Conservation (phyloP, 208 protist species). For the Phytomonas francai region DNA sequence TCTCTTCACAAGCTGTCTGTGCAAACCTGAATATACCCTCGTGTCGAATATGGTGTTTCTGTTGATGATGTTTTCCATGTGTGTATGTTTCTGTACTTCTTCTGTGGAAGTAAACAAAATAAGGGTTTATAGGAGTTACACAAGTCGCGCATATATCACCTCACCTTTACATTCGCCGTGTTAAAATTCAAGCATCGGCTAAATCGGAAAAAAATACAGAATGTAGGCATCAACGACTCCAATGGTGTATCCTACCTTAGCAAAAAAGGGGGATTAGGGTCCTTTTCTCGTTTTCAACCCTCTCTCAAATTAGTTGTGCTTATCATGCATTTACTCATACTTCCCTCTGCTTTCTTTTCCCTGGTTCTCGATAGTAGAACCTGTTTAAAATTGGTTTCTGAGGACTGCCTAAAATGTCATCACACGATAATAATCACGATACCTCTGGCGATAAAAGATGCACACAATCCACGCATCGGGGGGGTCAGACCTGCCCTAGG, state of each 20-base stretch:
- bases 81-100: neutral
- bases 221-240: neutral
- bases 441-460: neutral
- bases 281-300: neutral
- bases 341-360: neutral
- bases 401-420: neutral
- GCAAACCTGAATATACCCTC: neutral
- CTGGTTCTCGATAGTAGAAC: neutral
- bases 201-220: neutral
- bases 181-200: neutral
- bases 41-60: neutral
- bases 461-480: neutral
- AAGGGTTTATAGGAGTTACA: neutral
- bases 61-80: too few species aligned
- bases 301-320: neutral
- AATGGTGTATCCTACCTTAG: neutral
- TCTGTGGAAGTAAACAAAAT: neutral
- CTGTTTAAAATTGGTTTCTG: neutral
- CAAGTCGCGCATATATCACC: neutral
- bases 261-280: neutral
- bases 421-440: neutral
- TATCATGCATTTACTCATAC: neutral
- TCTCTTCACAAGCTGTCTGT: neutral
- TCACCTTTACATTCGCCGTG: neutral
- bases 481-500: neutral